These are phyloP conservation scores for Amanita jacksonii DNA, from an alignment of 768 basidiomycete species.

Conservation along the genomic window DNA sequence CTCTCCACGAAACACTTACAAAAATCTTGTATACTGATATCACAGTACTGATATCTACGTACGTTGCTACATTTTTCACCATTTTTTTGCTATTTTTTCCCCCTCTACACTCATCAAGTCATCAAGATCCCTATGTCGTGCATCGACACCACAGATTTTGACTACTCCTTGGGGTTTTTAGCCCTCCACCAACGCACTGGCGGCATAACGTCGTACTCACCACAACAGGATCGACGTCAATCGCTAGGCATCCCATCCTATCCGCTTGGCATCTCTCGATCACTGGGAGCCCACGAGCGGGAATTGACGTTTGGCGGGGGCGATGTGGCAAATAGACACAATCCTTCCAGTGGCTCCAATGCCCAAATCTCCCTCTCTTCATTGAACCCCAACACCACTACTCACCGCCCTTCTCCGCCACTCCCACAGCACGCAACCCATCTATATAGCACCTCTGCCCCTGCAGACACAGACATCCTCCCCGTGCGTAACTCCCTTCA, in stretches of 20 bases:
- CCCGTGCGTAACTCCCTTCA: slow-evolving; percentile 20
- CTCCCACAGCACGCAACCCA: slow-evolving; percentile 16
- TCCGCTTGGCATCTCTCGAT: slow-evolving; percentile 17
- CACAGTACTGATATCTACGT: background rate
- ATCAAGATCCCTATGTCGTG: slow-evolving; percentile 31
- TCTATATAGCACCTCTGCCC: slow-evolving; percentile 18
- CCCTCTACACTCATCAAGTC: slow-evolving; percentile 4
- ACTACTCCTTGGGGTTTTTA: slow-evolving; percentile 24
- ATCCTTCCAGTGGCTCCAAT: slow-evolving; percentile 19
- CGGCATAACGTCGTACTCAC: slow-evolving; percentile 13
- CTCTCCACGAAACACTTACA: slow-evolving; percentile 4
- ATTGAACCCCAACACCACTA: slow-evolving; percentile 33
- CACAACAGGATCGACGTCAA: slow-evolving; percentile 24
- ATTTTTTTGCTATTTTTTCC: background rate
- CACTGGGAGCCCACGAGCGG: slow-evolving; percentile 19
- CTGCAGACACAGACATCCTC: slow-evolving; percentile 24
- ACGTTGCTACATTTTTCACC: background rate
- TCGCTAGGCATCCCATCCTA: slow-evolving; percentile 11
- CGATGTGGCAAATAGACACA: slow-evolving; percentile 35
- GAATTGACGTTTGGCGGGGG: slow-evolving; percentile 19
- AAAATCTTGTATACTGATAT: background rate
- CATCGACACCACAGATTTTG: slow-evolving; percentile 31
- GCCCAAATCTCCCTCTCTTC: slow-evolving; percentile 29
- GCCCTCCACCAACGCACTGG: slow-evolving; percentile 17
- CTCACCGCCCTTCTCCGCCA: slow-evolving; percentile 25